Evolutionary conservation across 805 yeast species (phyloP).

Genomic region (Middelhovenomyces tepae): DNA sequence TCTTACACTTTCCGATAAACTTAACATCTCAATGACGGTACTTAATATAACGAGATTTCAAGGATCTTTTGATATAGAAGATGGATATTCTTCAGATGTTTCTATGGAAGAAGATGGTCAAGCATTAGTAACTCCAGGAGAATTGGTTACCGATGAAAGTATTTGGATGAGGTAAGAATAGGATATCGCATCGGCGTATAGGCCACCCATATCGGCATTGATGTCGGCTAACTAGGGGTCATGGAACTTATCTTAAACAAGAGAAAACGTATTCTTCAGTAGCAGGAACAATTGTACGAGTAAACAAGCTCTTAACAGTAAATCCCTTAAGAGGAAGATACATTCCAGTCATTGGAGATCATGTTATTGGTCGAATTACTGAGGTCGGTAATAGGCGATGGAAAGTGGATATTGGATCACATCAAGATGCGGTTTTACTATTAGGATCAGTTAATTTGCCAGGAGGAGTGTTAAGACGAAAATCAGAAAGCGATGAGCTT

Average conservation of each 20-base stretch:
- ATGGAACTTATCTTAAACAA: slow-evolving; percentile 79
- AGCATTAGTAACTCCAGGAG: slow-evolving; percentile 85
- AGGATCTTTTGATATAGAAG: slow-evolving; percentile 1
- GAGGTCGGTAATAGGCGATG: slow-evolving; percentile 92
- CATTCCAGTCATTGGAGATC: slow-evolving; percentile 94
- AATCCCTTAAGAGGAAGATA: slow-evolving; percentile 80
- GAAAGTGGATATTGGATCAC: slow-evolving; percentile 96
- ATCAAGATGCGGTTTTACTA: slow-evolving; percentile 84
- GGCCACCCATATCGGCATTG: too few relatives aligned
- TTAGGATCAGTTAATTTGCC: slow-evolving; percentile 95
- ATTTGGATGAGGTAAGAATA: slow-evolving; percentile 99
- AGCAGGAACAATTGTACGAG: slow-evolving; percentile 82
- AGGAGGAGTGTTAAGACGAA: slow-evolving; percentile 91
- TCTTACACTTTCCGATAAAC: too few relatives aligned
- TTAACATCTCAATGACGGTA: too few relatives aligned
- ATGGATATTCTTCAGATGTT: not conserved
- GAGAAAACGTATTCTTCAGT: slow-evolving; percentile 80
- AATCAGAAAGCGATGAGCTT: slow-evolving; percentile 89
- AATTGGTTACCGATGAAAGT: slow-evolving; percentile 89
- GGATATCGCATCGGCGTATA: too few relatives aligned
- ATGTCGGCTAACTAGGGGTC: too few relatives aligned
- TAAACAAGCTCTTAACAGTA: slow-evolving; percentile 79
- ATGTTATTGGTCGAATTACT: slow-evolving; percentile 83
- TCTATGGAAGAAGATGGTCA: slow-evolving; percentile 6
- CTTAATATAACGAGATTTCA: too few relatives aligned